Percentiles rank a stretch among this genome's conserved stretches.
Evolutionary conservation across 768 basidiomycete genomes (phyloP).

Genomic region (Phylloporus scabripes): DNA sequence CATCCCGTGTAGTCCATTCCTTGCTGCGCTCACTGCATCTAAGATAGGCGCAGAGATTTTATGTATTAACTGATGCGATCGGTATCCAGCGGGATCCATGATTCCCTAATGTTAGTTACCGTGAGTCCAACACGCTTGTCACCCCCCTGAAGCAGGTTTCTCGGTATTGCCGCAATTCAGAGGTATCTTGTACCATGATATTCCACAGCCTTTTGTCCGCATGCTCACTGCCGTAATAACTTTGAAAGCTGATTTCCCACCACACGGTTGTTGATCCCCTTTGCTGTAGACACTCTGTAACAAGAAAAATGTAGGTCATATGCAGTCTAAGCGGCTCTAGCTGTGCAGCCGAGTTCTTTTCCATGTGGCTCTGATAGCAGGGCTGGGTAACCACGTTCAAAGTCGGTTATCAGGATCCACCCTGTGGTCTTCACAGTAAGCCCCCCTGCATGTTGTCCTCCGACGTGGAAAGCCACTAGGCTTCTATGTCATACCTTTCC

Average conservation of each 20-base stretch:
- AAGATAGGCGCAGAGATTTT: not conserved
- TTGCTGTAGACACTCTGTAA: not conserved
- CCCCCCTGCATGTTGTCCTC: not conserved
- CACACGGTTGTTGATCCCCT: not conserved
- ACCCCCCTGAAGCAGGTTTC: not conserved
- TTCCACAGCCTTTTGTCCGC: not conserved
- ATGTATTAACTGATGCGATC: not conserved
- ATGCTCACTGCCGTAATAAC: not conserved
- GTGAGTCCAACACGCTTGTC: not conserved
- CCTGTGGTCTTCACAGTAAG: conserved; percentile 14
- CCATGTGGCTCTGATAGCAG: not conserved
- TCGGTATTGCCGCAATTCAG: not conserved
- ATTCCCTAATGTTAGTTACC: not conserved
- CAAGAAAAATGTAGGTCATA: not conserved
- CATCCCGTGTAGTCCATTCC: not conserved
- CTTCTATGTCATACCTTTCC: conserved; percentile 1
- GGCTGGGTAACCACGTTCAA: not conserved
- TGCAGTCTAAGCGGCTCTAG: not conserved
- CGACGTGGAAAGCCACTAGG: not conserved
- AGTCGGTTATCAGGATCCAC: conserved; percentile 10
- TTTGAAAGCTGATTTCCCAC: not conserved
- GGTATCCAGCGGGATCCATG: not conserved
- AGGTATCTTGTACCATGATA: not conserved
- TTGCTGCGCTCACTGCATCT: conserved; percentile 6
- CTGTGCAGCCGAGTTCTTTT: not conserved